phyloP scores from a whole-genome alignment of 1,284 basidiomycete species.

The Chondrostereum purpureum region DNA sequence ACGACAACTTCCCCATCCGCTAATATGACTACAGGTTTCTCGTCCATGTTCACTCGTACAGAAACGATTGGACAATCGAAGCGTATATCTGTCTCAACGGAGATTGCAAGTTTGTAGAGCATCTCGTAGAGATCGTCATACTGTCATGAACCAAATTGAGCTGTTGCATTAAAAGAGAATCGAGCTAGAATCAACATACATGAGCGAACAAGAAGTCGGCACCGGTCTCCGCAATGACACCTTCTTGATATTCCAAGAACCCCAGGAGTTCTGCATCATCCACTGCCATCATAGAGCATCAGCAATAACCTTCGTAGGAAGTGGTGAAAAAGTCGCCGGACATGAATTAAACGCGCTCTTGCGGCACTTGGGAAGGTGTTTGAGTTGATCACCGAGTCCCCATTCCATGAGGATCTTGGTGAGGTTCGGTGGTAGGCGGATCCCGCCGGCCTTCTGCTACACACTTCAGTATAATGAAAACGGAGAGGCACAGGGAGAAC shows the following conservation, averaged over 20 bases:
- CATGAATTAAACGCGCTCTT: constrained; percentile 21
- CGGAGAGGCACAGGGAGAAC: constrained; percentile 15
- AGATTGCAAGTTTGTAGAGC: constrained; percentile 33
- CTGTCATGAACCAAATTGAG: constrained; percentile 28
- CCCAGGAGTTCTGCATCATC: constrained; percentile 39
- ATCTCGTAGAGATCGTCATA: constrained; percentile 39
- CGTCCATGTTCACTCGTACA: constrained; percentile 21
- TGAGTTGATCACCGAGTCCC: constrained; percentile 39
- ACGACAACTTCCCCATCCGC: constrained; percentile 23
- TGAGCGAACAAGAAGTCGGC: constrained; percentile 46
- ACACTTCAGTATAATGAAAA: neutral
- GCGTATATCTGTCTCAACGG: constrained; percentile 33
- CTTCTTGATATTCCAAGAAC: constrained; percentile 42
- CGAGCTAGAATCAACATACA: constrained; percentile 25
- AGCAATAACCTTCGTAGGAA: neutral
- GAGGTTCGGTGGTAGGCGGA: constrained; percentile 45
- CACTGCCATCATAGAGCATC: constrained; percentile 22
- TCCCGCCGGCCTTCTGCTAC: constrained; percentile 28
- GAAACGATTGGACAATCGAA: constrained; percentile 31
- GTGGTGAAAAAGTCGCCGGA: constrained; percentile 13
- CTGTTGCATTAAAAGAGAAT: no score
- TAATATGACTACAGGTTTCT: constrained; percentile 20
- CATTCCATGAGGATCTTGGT: constrained; percentile 45
- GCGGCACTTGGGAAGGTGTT: constrained; percentile 20
- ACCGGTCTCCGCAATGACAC: constrained; percentile 47